Conservation (phyloP, 164 flowering plant genomes). For the Aristolochia fimbriata region DNA sequence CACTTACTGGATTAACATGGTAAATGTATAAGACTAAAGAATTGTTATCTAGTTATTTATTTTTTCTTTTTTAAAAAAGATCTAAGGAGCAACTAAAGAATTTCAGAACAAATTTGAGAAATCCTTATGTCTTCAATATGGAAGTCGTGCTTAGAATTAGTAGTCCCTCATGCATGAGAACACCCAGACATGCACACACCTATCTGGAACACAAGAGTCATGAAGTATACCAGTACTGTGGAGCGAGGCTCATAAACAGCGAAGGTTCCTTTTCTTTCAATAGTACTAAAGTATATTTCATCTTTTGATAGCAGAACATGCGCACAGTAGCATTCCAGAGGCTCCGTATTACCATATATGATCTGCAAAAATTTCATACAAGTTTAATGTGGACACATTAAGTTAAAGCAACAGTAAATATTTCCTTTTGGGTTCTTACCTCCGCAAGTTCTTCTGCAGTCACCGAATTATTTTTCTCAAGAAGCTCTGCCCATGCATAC, state of each 20-base stretch:
- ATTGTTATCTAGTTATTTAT: too few species aligned
- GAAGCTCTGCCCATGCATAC: constrained; percentile 90
- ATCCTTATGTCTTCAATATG: too few species aligned
- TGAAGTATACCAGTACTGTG: constrained; percentile 40
- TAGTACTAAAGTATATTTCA: constrained; percentile 68
- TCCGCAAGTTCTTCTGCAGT: constrained; percentile 80
- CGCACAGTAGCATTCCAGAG: constrained; percentile 86
- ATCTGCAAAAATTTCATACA: constrained; percentile 37
- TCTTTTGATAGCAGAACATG: constrained; percentile 82
- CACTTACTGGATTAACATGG: too few species aligned
- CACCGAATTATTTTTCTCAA: constrained; percentile 62
- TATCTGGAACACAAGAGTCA: too few species aligned
- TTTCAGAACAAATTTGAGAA: too few species aligned
- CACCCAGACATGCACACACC: too few species aligned
- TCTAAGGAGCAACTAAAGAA: too few species aligned
- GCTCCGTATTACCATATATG: constrained; percentile 69
- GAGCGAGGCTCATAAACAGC: constrained; percentile 75
- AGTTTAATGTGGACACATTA: not conserved
- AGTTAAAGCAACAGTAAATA: not conserved
- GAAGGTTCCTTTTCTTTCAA: constrained; percentile 48
- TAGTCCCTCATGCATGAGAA: too few species aligned
- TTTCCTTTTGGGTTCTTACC: constrained; percentile 25
- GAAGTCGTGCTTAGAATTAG: too few species aligned
- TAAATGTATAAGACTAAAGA: too few species aligned
- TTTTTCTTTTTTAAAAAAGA: too few species aligned